A percentile compares a stretch with the other conserved stretches of the same genome.
Evolutionary conservation across 768 basidiomycete species (phyloP).

Genomic region (Suillus bovinus): DNA sequence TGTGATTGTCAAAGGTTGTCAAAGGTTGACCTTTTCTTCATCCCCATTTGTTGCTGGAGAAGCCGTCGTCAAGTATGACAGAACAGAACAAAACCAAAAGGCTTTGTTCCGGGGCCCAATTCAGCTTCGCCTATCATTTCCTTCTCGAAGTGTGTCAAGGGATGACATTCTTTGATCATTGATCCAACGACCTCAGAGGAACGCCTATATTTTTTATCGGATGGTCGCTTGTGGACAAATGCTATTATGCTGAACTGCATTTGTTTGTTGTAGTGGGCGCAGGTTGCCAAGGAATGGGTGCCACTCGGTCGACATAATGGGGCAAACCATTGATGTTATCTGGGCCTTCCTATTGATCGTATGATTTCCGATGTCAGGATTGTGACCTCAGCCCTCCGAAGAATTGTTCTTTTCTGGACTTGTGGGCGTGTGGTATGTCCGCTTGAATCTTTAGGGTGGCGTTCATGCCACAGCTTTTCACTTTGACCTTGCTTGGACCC

Average conservation of each 20-base stretch:
- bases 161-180: not conserved
- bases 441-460: conserved; percentile 8
- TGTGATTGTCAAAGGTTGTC: conserved; percentile 7
- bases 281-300: conserved; percentile 8
- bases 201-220: conserved; percentile 5
- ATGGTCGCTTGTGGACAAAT: not conserved
- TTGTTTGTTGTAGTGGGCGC: conserved; percentile 6
- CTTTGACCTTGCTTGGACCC: conserved; percentile 16
- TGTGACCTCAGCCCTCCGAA: not conserved
- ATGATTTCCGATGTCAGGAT: conserved; percentile 5
- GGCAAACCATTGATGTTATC: conserved; percentile 3
- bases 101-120: not conserved
- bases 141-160: not conserved
- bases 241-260: not conserved
- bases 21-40: conserved; percentile 8
- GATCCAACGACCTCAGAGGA: not conserved
- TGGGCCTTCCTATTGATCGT: not conserved
- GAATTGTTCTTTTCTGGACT: not conserved
- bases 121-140: not conserved
- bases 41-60: conserved; percentile 5
- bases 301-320: not conserved
- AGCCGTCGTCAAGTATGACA: conserved; percentile 1
- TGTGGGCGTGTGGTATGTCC: not conserved
- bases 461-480: conserved; percentile 6
- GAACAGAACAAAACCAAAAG: not conserved